phyloP scores from a whole-genome alignment of 176 grass and related monocot species.

The Bolboschoenus planiculmis region DNA sequence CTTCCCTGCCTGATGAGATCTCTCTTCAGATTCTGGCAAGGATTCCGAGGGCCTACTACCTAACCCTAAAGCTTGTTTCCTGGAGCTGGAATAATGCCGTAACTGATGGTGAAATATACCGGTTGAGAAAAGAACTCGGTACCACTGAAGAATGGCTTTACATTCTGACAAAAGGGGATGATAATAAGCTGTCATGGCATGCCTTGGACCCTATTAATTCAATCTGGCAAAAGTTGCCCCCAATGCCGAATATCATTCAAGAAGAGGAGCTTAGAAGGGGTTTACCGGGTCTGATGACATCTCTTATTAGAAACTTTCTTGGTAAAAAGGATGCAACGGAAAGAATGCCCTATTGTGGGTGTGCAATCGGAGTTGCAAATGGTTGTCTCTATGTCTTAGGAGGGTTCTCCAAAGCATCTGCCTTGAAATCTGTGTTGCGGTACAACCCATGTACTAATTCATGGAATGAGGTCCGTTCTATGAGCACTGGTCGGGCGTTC shows the following conservation, averaged over 20 bases:
- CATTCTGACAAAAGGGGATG: constrained; percentile 30
- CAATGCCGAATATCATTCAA: constrained; percentile 40
- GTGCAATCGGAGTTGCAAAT: constrained; percentile 28
- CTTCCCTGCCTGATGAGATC: constrained; percentile 59
- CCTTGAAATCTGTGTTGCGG: constrained; percentile 47
- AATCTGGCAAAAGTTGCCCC: constrained; percentile 59
- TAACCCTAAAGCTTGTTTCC: constrained; percentile 49
- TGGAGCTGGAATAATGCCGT: constrained; percentile 51
- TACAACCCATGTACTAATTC: constrained; percentile 61
- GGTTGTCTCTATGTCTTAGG: constrained; percentile 73
- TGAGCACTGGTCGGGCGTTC: constrained; percentile 54
- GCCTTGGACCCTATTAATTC: constrained; percentile 50
- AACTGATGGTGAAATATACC: constrained; percentile 30
- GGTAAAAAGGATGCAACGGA: constrained; percentile 31
- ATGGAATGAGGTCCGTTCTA: constrained; percentile 60
- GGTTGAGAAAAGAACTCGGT: constrained; percentile 42
- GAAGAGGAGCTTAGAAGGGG: constrained; percentile 31
- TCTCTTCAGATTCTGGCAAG: constrained; percentile 66
- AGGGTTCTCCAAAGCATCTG: constrained; percentile 46
- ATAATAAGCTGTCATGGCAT: constrained; percentile 44
- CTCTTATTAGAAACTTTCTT: constrained; percentile 53
- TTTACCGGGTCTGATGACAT: constrained; percentile 34
- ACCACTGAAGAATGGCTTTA: constrained; percentile 64
- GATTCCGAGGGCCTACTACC: constrained; percentile 34
- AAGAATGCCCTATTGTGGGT: constrained; percentile 42